Evolutionary conservation across 1,284 basidiomycete species (phyloP).

Genomic region (Trichosporon coremiiforme): DNA sequence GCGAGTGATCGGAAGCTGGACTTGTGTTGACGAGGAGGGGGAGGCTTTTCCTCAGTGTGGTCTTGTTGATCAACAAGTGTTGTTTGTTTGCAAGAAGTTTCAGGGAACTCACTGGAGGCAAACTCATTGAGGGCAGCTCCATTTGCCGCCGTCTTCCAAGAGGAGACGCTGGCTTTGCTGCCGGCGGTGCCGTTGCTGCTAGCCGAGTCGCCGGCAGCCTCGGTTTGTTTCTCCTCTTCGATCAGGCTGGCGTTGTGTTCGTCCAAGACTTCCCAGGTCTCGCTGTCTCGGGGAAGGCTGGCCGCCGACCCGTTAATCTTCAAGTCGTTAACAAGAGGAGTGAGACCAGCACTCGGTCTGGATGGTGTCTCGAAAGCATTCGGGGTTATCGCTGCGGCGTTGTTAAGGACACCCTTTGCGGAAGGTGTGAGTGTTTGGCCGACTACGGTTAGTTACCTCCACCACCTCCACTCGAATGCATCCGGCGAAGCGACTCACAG

Average conservation of each 20-base stretch:
- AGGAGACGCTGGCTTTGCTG: conserved; percentile 21
- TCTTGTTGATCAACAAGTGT: conserved; percentile 1
- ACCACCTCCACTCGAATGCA: background rate
- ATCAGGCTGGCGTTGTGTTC: conserved; percentile 44
- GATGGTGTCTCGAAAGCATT: background rate
- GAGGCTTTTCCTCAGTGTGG: conserved; percentile 9
- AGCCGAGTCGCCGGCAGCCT: conserved; percentile 24
- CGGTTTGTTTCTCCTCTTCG: conserved; percentile 20
- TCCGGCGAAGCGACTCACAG: conserved; percentile 36
- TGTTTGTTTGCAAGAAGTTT: background rate
- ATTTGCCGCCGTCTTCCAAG: conserved; percentile 52
- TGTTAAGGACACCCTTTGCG: conserved; percentile 28
- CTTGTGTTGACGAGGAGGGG: conserved; percentile 18
- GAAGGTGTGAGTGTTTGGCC: conserved; percentile 27
- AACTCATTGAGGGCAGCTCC: conserved; percentile 45
- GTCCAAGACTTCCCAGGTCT: conserved; percentile 48
- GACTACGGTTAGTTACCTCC: conserved; percentile 24
- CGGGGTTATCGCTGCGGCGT: background rate
- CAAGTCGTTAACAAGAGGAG: conserved; percentile 14
- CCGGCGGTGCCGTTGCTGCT: conserved; percentile 28
- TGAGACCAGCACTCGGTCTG: background rate
- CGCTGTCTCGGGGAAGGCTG: conserved; percentile 18
- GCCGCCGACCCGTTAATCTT: background rate
- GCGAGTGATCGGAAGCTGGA: conserved; percentile 29
- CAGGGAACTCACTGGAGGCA: conserved; percentile 12